These are phyloP conservation scores for Davidsoniella virescens DNA, from an alignment of 2,329 filamentous ascomycete genomes.

Conservation along the genomic window DNA sequence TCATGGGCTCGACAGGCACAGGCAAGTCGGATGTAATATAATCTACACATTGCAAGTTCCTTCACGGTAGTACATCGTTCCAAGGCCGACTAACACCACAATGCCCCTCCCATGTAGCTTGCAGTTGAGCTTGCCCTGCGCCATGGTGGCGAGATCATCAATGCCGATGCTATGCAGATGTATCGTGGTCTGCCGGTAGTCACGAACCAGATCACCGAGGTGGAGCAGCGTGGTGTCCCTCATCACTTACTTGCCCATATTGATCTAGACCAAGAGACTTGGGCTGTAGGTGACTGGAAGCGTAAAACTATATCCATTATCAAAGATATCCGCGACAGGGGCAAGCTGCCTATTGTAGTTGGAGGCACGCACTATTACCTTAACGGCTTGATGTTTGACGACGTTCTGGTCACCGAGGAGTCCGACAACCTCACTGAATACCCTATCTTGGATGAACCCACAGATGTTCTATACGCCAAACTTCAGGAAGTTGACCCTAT, in stretches of 20 bases:
- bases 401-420: conserved; percentile 40
- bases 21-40: conserved; percentile 70
- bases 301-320: conserved; percentile 53
- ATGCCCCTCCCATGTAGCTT: conserved; percentile 35
- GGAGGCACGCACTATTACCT: conserved; percentile 95
- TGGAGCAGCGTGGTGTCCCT: conserved; percentile 63
- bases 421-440: conserved; percentile 25
- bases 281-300: conserved; percentile 68
- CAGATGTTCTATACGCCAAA: conserved; percentile 54
- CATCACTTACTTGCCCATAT: conserved; percentile 81
- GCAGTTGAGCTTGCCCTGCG: conserved; percentile 72
- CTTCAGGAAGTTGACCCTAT: conserved; percentile 68
- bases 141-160: conserved; percentile 88
- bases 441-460: conserved; percentile 56
- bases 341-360: conserved; percentile 75
- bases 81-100: conserved; percentile 1
- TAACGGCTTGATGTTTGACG: conserved; percentile 70
- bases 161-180: conserved; percentile 96
- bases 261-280: conserved; percentile 57
- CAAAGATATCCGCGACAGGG: conserved; percentile 58
- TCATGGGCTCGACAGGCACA: conserved; percentile 82
- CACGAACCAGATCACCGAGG: conserved; percentile 72
- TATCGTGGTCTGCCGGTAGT: conserved; percentile 85
- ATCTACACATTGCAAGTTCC: conserved; percentile 1
- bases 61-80: not conserved